These are phyloP conservation scores for Neurospora sp. DNA, from an alignment of 495 filamentous ascomycete genomes.

Conservation along the genomic window DNA sequence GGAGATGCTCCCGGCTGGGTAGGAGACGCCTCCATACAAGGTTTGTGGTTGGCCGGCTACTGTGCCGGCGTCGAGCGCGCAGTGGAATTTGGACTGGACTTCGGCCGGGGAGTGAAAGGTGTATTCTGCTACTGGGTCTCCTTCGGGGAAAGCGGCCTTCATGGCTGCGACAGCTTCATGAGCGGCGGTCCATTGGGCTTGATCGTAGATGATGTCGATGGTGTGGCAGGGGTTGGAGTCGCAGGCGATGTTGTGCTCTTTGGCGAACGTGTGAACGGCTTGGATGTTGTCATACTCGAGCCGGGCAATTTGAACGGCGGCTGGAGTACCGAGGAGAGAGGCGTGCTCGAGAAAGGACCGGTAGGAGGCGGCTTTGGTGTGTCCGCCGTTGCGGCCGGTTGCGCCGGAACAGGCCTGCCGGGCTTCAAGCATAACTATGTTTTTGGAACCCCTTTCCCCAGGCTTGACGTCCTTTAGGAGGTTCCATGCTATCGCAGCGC, in stretches of 20 bases:
- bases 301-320: conserved; percentile 43
- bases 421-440: conserved; percentile 50
- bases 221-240: conserved; percentile 42
- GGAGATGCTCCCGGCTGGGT: conserved; percentile 52
- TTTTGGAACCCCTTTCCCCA: not conserved
- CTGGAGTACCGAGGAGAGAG: conserved; percentile 23
- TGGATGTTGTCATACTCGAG: conserved; percentile 49
- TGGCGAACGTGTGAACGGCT: conserved; percentile 43
- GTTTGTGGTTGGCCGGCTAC: conserved; percentile 18
- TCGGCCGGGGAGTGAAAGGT: conserved; percentile 33
- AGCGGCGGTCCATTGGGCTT: conserved; percentile 32
- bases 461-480: conserved; percentile 29
- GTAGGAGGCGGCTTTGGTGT: conserved; percentile 55
- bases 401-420: conserved; percentile 46
- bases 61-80: conserved; percentile 13
- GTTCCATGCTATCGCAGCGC: conserved; percentile 48
- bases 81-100: conserved; percentile 33
- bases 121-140: conserved; percentile 37
- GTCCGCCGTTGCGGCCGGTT: conserved; percentile 54
- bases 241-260: conserved; percentile 40
- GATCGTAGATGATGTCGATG: conserved; percentile 48
- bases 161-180: conserved; percentile 34
- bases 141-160: conserved; percentile 29
- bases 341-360: conserved; percentile 39
- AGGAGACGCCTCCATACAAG: conserved; percentile 44